phyloP scores from a whole-genome alignment of 768 basidiomycete genomes.

The Floccularia luteovirens region DNA sequence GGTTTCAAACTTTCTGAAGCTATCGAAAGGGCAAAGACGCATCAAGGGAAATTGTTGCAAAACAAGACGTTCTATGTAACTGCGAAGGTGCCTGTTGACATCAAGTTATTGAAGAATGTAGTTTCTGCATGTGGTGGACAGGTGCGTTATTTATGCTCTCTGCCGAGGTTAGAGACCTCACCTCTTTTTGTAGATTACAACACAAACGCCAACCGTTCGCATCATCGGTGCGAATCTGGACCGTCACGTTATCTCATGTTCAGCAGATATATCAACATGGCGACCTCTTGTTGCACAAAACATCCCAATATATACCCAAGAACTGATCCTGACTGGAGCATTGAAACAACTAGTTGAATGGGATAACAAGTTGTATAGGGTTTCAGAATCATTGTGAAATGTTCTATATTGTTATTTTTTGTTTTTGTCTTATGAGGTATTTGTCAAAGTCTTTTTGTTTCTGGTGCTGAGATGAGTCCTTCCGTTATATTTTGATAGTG shows the following conservation, averaged over 20 bases:
- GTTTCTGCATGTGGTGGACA: constrained; percentile 65
- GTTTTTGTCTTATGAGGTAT: too few species aligned
- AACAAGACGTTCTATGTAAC: constrained; percentile 74
- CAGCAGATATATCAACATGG: constrained; percentile 62
- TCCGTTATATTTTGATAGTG: too few species aligned
- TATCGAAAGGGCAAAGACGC: constrained; percentile 46
- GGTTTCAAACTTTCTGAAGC: constrained; percentile 56
- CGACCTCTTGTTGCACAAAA: constrained; percentile 41
- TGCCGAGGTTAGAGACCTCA: background rate
- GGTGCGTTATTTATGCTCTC: constrained; percentile 27
- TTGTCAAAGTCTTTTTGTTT: too few species aligned
- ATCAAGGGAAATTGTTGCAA: constrained; percentile 48
- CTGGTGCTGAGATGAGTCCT: too few species aligned
- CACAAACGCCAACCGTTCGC: constrained; percentile 45
- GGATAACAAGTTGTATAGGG: constrained; percentile 34
- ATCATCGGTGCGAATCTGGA: constrained; percentile 41
- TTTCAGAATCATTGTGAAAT: constrained; percentile 9
- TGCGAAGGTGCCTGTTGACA: constrained; percentile 49
- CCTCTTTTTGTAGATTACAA: constrained; percentile 29
- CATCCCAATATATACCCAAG: constrained; percentile 57
- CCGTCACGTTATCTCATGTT: constrained; percentile 60
- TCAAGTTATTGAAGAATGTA: constrained; percentile 60
- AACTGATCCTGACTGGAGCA: constrained; percentile 57
- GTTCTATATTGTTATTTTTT: too few species aligned
- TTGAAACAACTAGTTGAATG: constrained; percentile 64